phyloP scores from a whole-genome alignment of 2,329 filamentous ascomycete species.

The Phymatotrichopsis omnivora region DNA sequence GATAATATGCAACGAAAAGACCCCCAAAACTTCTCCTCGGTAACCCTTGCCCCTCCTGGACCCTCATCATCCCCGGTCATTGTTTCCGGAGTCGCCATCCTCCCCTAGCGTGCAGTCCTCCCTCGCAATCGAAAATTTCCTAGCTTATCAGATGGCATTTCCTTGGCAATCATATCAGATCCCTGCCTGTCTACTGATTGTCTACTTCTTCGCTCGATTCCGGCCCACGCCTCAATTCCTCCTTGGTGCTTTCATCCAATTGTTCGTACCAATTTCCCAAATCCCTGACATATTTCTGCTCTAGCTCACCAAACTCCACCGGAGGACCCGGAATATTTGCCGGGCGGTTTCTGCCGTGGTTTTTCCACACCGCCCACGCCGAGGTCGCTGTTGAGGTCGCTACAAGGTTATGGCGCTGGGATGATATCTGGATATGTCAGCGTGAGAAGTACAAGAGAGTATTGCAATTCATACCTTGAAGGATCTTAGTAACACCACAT shows the following conservation, averaged over 20 bases:
- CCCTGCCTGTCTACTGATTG: neutral
- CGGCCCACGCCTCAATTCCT: conserved; percentile 17
- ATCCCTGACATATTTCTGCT: conserved; percentile 27
- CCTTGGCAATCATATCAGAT: neutral
- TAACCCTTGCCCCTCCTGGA: too few species aligned
- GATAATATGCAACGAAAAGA: too few species aligned
- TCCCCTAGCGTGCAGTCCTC: too few species aligned
- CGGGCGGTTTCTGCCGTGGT: conserved; percentile 16
- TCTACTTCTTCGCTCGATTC: neutral
- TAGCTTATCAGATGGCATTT: conserved; percentile 12
- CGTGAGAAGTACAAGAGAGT: conserved; percentile 3
- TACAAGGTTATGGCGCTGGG: conserved; percentile 18
- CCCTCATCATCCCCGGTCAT: too few species aligned
- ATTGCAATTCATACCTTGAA: conserved; percentile 24
- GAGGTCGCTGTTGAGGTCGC: conserved; percentile 25
- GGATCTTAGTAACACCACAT: conserved; percentile 28
- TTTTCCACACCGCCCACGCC: conserved; percentile 26
- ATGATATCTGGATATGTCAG: conserved; percentile 14
- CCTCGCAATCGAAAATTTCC: too few species aligned
- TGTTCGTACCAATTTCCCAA: conserved; percentile 28
- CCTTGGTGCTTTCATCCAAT: conserved; percentile 16
- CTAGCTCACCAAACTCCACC: conserved; percentile 29
- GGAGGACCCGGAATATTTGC: conserved; percentile 25
- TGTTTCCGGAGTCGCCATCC: too few species aligned
- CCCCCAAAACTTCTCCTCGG: too few species aligned